Percentiles rank a stretch among this genome's conserved stretches.
These are phyloP conservation scores for Monilinia vaccinii-corymbosi DNA, from an alignment of 2,329 filamentous ascomycete species.

Conservation along the genomic window DNA sequence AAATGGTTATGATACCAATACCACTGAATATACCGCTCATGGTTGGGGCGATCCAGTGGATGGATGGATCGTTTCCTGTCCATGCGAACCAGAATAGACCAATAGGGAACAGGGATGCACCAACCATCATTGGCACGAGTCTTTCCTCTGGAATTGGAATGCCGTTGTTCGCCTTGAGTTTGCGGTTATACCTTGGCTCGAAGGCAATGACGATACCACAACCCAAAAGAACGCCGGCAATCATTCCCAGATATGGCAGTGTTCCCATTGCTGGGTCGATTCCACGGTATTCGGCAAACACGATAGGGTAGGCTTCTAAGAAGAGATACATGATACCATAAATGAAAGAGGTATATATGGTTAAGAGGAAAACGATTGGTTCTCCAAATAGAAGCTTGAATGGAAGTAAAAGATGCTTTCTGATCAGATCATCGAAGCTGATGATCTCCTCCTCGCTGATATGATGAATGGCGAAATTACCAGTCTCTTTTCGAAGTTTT, in stretches of 20 bases:
- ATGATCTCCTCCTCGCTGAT: slow-evolving; percentile 32
- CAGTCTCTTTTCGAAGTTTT: slow-evolving; percentile 34
- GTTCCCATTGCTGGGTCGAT: slow-evolving; percentile 29
- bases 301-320: slow-evolving; percentile 40
- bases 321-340: slow-evolving; percentile 45
- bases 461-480: slow-evolving; percentile 29
- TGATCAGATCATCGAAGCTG: slow-evolving; percentile 29
- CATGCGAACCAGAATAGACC: slow-evolving; percentile 33
- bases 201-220: slow-evolving; percentile 52
- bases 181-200: slow-evolving; percentile 53
- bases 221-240: slow-evolving; percentile 61
- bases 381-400: slow-evolving; percentile 48
- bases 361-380: slow-evolving; percentile 50
- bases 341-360: slow-evolving; percentile 41
- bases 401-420: slow-evolving; percentile 30
- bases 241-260: slow-evolving; percentile 21
- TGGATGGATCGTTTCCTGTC: slow-evolving; percentile 31
- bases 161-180: slow-evolving; percentile 25
- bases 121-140: slow-evolving; percentile 34
- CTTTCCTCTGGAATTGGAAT: slow-evolving; percentile 31
- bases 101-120: slow-evolving; percentile 31
- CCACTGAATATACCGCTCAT: slow-evolving; percentile 43
- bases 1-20: slow-evolving; percentile 50
- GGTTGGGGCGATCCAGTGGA: slow-evolving; percentile 29
- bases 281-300: slow-evolving; percentile 33